Conservation (phyloP, 352 stramenopile genomes). For the Pythium plurisporium region DNA sequence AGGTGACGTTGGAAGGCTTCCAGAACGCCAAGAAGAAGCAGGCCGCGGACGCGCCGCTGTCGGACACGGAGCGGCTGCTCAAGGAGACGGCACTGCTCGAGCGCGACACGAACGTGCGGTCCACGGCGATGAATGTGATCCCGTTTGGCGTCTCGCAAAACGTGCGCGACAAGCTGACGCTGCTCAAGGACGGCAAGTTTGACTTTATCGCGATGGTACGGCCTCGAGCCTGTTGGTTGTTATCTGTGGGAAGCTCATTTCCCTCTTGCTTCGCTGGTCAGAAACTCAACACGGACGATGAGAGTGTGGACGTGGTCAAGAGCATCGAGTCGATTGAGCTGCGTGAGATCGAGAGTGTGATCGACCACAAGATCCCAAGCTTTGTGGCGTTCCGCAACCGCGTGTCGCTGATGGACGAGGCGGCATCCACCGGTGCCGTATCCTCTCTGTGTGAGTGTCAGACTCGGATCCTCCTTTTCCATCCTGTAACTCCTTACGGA, state of each 20-base stretch:
- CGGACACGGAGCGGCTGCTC: conserved; percentile 77
- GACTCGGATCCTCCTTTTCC: neutral
- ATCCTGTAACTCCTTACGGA: neutral
- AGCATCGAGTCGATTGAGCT: conserved; percentile 75
- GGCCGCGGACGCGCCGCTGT: conserved; percentile 72
- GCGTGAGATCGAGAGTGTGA: conserved; percentile 43
- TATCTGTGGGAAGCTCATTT: too few relatives aligned
- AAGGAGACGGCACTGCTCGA: conserved; percentile 78
- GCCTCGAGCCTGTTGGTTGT: too few relatives aligned
- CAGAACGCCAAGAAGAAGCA: conserved; percentile 66
- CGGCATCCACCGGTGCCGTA: conserved; percentile 18
- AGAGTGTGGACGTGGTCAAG: conserved; percentile 76
- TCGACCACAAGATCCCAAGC: conserved; percentile 66
- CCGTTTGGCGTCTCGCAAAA: conserved; percentile 84
- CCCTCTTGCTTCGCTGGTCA: too few relatives aligned
- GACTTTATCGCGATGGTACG: conserved; percentile 87
- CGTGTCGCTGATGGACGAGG: conserved; percentile 29
- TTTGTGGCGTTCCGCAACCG: conserved; percentile 78
- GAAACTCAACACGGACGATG: conserved; percentile 73
- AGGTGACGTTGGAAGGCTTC: conserved; percentile 80
- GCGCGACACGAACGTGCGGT: conserved; percentile 82
- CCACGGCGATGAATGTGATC: conserved; percentile 86
- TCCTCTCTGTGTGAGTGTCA: conserved; percentile 20
- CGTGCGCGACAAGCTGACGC: conserved; percentile 67
- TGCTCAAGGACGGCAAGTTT: conserved; percentile 76